Base-by-base conservation (phyloP, 2,329 filamentous ascomycete species). In the Fusarium verrucosum region DNA sequence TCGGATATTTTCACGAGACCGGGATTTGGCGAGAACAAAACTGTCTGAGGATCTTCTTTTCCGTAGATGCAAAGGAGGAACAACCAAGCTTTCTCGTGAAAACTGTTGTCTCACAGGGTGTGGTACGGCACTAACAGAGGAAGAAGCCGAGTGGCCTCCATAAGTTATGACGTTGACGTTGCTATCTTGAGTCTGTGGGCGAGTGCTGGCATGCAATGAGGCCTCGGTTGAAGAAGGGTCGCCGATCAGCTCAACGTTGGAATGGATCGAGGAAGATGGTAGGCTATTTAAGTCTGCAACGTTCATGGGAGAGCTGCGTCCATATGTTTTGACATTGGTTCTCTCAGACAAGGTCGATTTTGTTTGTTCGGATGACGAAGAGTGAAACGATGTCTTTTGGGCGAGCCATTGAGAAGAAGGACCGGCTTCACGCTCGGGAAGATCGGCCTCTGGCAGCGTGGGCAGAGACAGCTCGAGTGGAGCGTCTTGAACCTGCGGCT, bases 31-130 rank as follows among this genome's bases (percentile, higher is more conserved):
- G 60, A 83, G 80, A 5, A 79, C 80, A 25, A 84, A 76, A 20
- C 76, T 79, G 42, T 87, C 84, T 41, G 77, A 78, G 3, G 83
- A 83, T 22, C 75, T 76, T 63, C 79, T 79, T 68, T 78, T 81
- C 50, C 75, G 74, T 10, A 84, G 80, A 41, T 80, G 78, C 17
- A 89, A 75, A 0, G 87, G 86, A 10, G 84, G 78, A 14, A 89
- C 84, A 13, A 85, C 70, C 26, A 89, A 77, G 62, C 86, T 89
- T 69, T 89, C 87, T 62, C 85, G 85, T 0, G 87, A 89, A 70
- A 84, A 88, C 52, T 81, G 80, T 19, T 77, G 75, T 7, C 77
- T 78, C 2, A 75, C 59, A 10, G 65, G 64, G 28, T 70, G 64
- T 25, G 45, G 68, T 51, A 76, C 69, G 33, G 78, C 76, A 20